Evolutionary conservation across 495 filamentous ascomycete genomes (phyloP), one percentile per base, ranked within the genome.

Genomic region (Penicillium egyptiacum): DNA sequence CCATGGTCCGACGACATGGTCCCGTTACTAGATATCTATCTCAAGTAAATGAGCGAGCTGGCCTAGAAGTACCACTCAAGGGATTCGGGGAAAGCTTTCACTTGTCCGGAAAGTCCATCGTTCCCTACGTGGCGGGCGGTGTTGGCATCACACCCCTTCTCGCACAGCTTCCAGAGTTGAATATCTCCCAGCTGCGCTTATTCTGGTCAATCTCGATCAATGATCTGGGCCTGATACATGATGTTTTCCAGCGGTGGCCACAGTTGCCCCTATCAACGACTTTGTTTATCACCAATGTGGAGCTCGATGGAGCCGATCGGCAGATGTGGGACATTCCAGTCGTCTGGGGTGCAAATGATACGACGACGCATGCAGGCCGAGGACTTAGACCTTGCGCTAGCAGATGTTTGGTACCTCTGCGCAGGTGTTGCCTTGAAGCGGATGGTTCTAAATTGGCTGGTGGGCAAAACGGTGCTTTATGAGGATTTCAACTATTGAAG

Each of bases 71-170:
- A 0, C 82, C 84, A 4, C 65, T 93, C 7, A 75, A 84, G 46
- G 89, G 88, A 0, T 87, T 93, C 59, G 89, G 88, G 3, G 90
- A 89, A 7, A 84, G 83, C 20, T 88, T 89, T 58, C 67, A 62
- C 14, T 63, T 88, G n/a, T 49, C 73, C 58, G 57, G 44, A 66
- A 71, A 59, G 42, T 75, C 66, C 16, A 57, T 59, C 25, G 11
- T 58, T 2, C 65, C 67, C 4, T 92, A 89, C 62, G 70, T 92
- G 7, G 88, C 88, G 41, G 88, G 84, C 2, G 90, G 90, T 2
- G 88, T 95, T 16, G 90, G 90, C 2, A 89, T 93, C 58, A 95
- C 89, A 35, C 90, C 89, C 3, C 58, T 93, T 10, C 76, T 93
- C 28, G 81, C 85, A 5, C 87, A 90, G 55, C 73, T 85, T 19